Base-by-base conservation (phyloP, 345 rosid genomes). In the Hibiscus syriacus region DNA sequence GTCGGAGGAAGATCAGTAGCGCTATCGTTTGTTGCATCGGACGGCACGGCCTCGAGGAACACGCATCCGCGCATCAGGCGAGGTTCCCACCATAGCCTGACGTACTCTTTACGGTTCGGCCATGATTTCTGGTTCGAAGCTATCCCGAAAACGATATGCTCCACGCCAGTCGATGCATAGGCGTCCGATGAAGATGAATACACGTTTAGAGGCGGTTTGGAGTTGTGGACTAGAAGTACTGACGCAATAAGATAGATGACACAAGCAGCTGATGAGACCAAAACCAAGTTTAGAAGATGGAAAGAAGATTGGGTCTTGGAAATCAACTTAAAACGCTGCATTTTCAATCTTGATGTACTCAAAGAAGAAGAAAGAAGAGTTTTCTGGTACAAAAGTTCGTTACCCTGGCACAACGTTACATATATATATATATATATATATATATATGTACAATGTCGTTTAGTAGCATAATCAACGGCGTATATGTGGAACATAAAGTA, bases 71-170 rank as follows among this genome's bases (percentile, higher is more conserved):
- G 76, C 90, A 83, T 88, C 56, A 61, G 72, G 1, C 55, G 41
- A 4, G 82, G 74, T 38, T 80, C 75, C 96, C 97, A 92, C 98
- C 97, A 90, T 34, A 87, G 84, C 76, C 80, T 82, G 12, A 84
- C 83, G 23, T 83, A 88, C 0, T 88, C 89, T 67, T 79, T 84
- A 29, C 89, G 77, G 6, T 68, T 71, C 4, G 74, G 79, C 93
- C 90, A 92, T 2, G 89, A 82, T 0, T 68, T 79, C 13, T 64
- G 43, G 73, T 74, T 85, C 2, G 97, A 82, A 30, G 89, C 87
- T 32, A 90, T 80, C 54, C 93, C 85, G 49, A 92, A 92, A 12
- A 90, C 90, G 3, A 92, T 45, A 41, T 90, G 93, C 2, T 80
- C 77, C 3, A 88, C 77, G 14, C 68, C 71, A 11, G 87, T 80